phyloP scores from a whole-genome alignment of 192 early-diverging fungal species.

The Coemansia sp. region DNA sequence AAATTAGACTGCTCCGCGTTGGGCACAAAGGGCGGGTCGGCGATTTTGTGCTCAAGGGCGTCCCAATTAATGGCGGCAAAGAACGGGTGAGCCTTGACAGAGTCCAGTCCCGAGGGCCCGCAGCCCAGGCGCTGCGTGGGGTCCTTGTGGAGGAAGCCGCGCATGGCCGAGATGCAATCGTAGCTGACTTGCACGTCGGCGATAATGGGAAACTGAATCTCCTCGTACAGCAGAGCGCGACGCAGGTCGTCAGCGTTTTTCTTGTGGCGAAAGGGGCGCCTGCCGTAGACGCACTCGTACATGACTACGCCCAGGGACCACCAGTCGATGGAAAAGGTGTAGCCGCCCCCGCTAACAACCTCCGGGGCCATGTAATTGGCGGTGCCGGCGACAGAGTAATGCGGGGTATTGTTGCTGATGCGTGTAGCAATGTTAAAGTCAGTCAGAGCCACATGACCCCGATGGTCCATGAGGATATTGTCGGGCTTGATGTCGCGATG shows the following conservation, averaged over 20 bases:
- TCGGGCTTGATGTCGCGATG: conserved; percentile 89
- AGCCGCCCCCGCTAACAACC: conserved; percentile 58
- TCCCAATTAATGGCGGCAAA: conserved; percentile 78
- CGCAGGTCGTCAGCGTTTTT: conserved; percentile 6
- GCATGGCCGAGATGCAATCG: conserved; percentile 68
- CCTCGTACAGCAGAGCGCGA: conserved; percentile 48
- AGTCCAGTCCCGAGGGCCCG: conserved; percentile 67
- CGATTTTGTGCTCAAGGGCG: conserved; percentile 66
- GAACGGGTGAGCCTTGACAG: conserved; percentile 75
- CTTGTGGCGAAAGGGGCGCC: conserved; percentile 58
- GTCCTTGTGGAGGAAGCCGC: conserved; percentile 74
- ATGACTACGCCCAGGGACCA: conserved; percentile 86
- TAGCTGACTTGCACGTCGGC: conserved; percentile 41
- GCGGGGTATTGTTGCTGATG: conserved; percentile 51
- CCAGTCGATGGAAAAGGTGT: conserved; percentile 82
- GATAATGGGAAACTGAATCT: conserved; percentile 54
- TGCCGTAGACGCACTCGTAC: conserved; percentile 80
- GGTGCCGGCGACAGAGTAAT: conserved; percentile 27
- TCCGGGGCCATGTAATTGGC: conserved; percentile 85
- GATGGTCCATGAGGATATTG: conserved; percentile 68
- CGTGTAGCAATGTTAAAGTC: conserved; percentile 89
- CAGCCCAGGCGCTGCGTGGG: conserved; percentile 74
- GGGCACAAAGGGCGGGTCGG: conserved; percentile 79
- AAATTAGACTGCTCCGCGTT: conserved; percentile 89
- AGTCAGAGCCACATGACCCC: conserved; percentile 82